Conservation (phyloP, 2,329 filamentous ascomycete genomes). For the Gnomoniopsis smithogilvyi region DNA sequence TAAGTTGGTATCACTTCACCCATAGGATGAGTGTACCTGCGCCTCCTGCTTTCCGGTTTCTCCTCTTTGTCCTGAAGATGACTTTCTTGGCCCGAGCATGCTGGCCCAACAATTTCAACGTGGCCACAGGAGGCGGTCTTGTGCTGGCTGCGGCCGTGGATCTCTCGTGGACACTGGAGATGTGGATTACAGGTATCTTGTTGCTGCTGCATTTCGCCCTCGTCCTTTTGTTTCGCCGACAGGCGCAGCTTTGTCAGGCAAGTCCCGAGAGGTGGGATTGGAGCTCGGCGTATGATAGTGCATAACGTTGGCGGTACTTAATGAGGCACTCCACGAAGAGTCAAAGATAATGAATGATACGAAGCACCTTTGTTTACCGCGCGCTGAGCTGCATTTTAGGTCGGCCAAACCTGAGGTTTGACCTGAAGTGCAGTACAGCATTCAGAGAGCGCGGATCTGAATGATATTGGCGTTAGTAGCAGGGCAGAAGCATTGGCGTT, state of each 20-base stretch:
- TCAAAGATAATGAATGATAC: background rate
- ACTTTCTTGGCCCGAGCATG: conserved; percentile 64
- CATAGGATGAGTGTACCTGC: conserved; percentile 1
- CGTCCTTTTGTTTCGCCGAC: conserved; percentile 1
- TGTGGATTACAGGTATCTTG: conserved; percentile 6
- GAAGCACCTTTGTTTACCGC: background rate
- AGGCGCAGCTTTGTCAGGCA: conserved; percentile 6
- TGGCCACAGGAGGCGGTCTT: conserved; percentile 64
- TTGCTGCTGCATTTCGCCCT: conserved; percentile 10
- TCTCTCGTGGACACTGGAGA: conserved; percentile 27
- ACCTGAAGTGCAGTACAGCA: too few relatives aligned
- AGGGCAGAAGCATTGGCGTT: too few relatives aligned
- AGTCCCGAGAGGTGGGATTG: conserved; percentile 12
- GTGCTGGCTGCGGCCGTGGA: conserved; percentile 68
- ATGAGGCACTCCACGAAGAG: background rate
- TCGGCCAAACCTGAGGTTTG: too few relatives aligned
- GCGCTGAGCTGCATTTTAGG: too few relatives aligned
- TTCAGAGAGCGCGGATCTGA: too few relatives aligned
- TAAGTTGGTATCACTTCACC: conserved; percentile 1
- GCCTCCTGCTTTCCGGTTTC: conserved; percentile 45
- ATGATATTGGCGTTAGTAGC: too few relatives aligned
- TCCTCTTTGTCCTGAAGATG: conserved; percentile 68
- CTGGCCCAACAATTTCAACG: conserved; percentile 65
- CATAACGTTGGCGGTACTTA: background rate
- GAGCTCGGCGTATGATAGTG: conserved; percentile 1